Conservation (phyloP, 352 stramenopile species). For the Phytophthora sojae region DNA sequence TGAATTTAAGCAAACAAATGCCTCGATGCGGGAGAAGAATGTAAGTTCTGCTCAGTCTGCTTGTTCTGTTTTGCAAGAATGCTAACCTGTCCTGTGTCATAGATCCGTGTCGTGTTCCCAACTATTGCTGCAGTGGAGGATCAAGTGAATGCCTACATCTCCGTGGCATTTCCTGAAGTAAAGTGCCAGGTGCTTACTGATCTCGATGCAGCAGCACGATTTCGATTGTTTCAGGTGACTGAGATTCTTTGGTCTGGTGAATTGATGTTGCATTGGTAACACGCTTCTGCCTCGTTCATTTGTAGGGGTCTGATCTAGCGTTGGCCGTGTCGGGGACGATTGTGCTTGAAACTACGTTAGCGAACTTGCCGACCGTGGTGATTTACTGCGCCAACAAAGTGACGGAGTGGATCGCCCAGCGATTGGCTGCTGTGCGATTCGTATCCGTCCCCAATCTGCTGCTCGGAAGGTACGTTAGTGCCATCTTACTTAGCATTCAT, state of each 20-base stretch:
- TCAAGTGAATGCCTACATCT: constrained; percentile 34
- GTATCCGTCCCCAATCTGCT: constrained; percentile 84
- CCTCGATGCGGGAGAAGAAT: constrained; percentile 1
- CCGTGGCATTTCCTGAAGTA: background rate
- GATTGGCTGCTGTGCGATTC: constrained; percentile 65
- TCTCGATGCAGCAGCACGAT: constrained; percentile 24
- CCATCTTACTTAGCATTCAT: background rate
- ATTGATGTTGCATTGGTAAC: background rate
- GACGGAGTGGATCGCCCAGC: constrained; percentile 62
- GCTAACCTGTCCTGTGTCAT: constrained; percentile 1
- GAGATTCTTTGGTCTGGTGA: no score
- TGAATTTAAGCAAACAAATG: constrained; percentile 30
- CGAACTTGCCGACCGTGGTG: constrained; percentile 64
- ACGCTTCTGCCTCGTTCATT: background rate
- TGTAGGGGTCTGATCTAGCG: constrained; percentile 53
- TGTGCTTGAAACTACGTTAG: constrained; percentile 68
- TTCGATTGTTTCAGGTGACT: constrained; percentile 45
- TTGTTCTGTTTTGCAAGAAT: background rate
- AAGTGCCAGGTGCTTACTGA: constrained; percentile 33
- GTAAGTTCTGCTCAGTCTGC: constrained; percentile 7
- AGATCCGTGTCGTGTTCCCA: constrained; percentile 70
- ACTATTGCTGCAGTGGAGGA: constrained; percentile 53
- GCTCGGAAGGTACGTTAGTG: constrained; percentile 47
- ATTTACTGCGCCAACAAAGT: constrained; percentile 77
- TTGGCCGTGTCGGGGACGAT: constrained; percentile 79